These are phyloP conservation scores for Penicillium janthinellum DNA, from an alignment of 2,329 filamentous ascomycete genomes.

Conservation along the genomic window DNA sequence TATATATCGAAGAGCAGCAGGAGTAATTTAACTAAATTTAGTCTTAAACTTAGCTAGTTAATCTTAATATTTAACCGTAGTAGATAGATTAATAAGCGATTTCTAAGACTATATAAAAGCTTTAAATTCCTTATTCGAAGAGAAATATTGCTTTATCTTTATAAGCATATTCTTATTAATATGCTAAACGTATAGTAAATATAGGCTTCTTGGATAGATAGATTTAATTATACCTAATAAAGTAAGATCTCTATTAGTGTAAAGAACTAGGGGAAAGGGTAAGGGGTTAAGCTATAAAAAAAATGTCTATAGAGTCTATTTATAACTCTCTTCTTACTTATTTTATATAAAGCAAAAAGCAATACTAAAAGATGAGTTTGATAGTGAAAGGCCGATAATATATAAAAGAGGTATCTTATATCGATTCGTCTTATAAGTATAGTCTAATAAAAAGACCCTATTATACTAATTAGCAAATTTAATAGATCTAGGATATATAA, in stretches of 20 bases:
- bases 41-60: background rate
- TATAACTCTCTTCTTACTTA: conserved; percentile 3
- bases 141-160: background rate
- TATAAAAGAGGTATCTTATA: conserved; percentile 2
- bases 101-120: background rate
- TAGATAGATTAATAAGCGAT: background rate
- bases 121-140: background rate
- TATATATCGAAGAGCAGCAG: background rate
- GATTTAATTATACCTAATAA: background rate
- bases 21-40: background rate
- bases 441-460: conserved; percentile 5
- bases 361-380: background rate
- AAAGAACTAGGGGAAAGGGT: background rate
- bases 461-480: conserved; percentile 1
- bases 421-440: conserved; percentile 3
- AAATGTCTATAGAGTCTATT: background rate
- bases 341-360: conserved; percentile 5
- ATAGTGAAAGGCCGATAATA: background rate
- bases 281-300: background rate
- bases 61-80: background rate
- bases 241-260: background rate
- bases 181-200: background rate
- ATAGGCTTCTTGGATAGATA: background rate
- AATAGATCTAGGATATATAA: too few relatives aligned
- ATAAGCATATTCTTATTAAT: background rate